Base-by-base conservation (phyloP, 1,139 yeast genomes). In the Meyerozyma carpophila region DNA sequence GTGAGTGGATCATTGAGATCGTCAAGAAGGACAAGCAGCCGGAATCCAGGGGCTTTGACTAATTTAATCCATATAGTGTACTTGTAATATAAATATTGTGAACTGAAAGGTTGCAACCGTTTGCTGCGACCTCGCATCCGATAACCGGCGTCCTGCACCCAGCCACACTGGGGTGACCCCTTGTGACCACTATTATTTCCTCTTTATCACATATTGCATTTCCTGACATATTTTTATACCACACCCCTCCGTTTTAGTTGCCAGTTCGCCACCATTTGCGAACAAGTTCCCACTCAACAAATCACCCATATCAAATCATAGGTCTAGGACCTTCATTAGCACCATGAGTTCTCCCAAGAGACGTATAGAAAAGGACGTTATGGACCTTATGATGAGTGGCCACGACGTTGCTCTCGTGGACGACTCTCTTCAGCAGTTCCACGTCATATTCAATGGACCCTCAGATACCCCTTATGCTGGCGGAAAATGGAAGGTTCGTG, bases 381-480 rank as follows among this genome's bases (percentile, higher is more conserved):
- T 89, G 96, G 94, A 90, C 63, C 74, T 93, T 77, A 85, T 93
- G 68, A 90, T 89, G 96, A 87, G 96, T 67, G 95, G 89, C 65
- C 94, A 84, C 61, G 95, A 90, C 47, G 98, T 93, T 26, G 79
- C 83, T 11, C 74, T 93, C 43, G 81, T 89, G 41, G 83, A 90
- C 50, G 96, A 91, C 61, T 87, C 84, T 59, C 82, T 93, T 79
- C 96, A 90, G 60, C 96, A 89, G 64, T 87, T 93, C 62, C 81
- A 73, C 61, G 96, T 93, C 37, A 78, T 86, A 47, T 90, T 93
- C 61, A 76, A 77, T 46, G 98, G 98, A 0, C 98, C 98, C 1
- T 66, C 72, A 44, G 97, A 86, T 46, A 87, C 86, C 53, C 95
- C 96, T 2, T 93, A 90, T 62, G 88, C 84, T 52, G 90, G 88